Conservation (phyloP, 169 alveolate species). For the Cystoisospora suis region DNA sequence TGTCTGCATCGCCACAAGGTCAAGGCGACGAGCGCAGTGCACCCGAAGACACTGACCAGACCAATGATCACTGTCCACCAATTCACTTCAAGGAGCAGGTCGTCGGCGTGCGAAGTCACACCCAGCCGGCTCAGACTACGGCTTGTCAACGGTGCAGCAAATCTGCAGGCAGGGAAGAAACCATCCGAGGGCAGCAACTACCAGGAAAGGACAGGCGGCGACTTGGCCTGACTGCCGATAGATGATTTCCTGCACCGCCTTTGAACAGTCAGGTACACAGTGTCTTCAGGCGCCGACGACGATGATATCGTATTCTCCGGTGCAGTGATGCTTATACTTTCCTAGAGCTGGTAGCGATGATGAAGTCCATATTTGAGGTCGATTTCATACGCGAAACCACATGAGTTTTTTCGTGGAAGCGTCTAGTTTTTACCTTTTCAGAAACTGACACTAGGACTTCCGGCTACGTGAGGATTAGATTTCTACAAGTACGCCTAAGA, state of each 20-base stretch:
- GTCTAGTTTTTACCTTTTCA: too few species aligned
- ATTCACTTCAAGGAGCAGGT: neutral
- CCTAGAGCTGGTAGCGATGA: too few species aligned
- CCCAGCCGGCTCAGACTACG: conserved; percentile 5
- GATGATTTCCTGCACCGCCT: neutral
- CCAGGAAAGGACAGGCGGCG: neutral
- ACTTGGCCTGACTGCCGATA: neutral
- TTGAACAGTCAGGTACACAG: neutral
- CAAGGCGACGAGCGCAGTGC: neutral
- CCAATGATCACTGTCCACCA: neutral
- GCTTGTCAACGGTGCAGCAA: neutral
- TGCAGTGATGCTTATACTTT: neutral
- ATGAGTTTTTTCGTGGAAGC: neutral
- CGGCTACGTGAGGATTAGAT: too few species aligned
- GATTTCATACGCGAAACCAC: neutral
- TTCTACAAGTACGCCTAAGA: too few species aligned
- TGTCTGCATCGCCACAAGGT: conserved; percentile 8
- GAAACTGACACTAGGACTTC: too few species aligned
- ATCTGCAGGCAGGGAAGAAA: neutral
- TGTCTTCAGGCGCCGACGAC: neutral
- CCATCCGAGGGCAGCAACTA: neutral
- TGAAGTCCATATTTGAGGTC: too few species aligned
- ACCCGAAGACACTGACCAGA: neutral
- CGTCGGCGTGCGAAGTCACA: neutral
- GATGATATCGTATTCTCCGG: neutral